phyloP scores from a whole-genome alignment of 179 eudicot species.

The Pouteria campechiana region DNA sequence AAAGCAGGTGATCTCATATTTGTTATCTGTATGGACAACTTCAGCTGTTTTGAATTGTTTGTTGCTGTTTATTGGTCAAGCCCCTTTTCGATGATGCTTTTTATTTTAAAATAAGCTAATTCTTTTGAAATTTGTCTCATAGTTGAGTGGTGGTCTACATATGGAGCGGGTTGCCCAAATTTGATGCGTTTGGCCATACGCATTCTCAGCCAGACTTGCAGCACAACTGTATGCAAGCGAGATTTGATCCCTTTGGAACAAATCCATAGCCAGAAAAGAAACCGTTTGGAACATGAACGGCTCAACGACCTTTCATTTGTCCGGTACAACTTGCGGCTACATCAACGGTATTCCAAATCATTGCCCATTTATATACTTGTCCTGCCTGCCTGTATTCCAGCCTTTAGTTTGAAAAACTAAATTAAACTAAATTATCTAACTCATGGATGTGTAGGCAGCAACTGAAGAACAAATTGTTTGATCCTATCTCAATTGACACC shows the following conservation, averaged over 20 bases:
- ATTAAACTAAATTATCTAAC: slow-evolving; percentile 2
- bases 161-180: slow-evolving; percentile 90
- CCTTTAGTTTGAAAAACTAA: neutral
- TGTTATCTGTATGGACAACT: neutral
- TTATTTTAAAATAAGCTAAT: neutral
- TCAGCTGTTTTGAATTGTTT: too few species aligned
- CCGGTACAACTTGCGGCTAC: slow-evolving; percentile 59
- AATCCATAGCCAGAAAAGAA: slow-evolving; percentile 44
- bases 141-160: slow-evolving; percentile 99
- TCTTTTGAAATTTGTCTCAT: slow-evolving; percentile 1
- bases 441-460: slow-evolving; percentile 39
- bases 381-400: too few species aligned
- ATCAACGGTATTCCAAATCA: slow-evolving; percentile 33
- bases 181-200: slow-evolving; percentile 78
- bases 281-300: slow-evolving; percentile 72
- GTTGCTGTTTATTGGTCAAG: too few species aligned
- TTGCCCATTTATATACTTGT: neutral
- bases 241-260: slow-evolving; percentile 40
- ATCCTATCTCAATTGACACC: slow-evolving; percentile 49
- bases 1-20: too few species aligned
- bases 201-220: slow-evolving; percentile 80
- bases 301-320: slow-evolving; percentile 64
- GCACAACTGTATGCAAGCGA: slow-evolving; percentile 40
- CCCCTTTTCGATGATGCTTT: too few species aligned
- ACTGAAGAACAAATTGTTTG: slow-evolving; percentile 43